These are phyloP conservation scores for Podospora sp. DNA, from an alignment of 495 filamentous ascomycete species.

Conservation along the genomic window DNA sequence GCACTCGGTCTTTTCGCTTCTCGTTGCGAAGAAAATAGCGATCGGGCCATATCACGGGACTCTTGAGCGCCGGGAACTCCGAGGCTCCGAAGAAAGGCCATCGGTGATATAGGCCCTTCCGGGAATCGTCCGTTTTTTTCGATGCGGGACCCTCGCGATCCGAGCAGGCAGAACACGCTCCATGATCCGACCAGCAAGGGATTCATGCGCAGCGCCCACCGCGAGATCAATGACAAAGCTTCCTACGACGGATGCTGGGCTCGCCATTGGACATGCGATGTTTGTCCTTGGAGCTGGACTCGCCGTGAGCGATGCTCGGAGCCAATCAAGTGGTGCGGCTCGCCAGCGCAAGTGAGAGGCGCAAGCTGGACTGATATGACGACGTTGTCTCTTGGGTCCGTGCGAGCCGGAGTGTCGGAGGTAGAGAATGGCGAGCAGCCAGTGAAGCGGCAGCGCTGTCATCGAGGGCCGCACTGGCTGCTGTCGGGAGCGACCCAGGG, in stretches of 20 bases:
- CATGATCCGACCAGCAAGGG: not conserved
- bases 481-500: not conserved
- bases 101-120: not conserved
- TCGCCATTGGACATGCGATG: not conserved
- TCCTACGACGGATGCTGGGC: not conserved
- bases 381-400: not conserved
- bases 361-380: not conserved
- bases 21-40: not conserved
- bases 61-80: not conserved
- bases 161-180: not conserved
- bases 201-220: not conserved
- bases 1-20: not conserved
- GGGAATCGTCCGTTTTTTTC: not conserved
- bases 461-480: not conserved
- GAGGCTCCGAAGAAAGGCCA: not conserved
- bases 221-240: not conserved
- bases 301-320: not conserved
- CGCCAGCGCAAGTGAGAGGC: not conserved
- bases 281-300: not conserved
- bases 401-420: not conserved
- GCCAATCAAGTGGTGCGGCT: not conserved
- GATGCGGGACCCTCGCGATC: not conserved
- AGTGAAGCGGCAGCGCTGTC: not conserved
- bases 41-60: not conserved
- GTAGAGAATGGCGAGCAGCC: not conserved